Conservation (phyloP, 2,329 filamentous ascomycete species). For the Hymenoscyphus scutula region DNA sequence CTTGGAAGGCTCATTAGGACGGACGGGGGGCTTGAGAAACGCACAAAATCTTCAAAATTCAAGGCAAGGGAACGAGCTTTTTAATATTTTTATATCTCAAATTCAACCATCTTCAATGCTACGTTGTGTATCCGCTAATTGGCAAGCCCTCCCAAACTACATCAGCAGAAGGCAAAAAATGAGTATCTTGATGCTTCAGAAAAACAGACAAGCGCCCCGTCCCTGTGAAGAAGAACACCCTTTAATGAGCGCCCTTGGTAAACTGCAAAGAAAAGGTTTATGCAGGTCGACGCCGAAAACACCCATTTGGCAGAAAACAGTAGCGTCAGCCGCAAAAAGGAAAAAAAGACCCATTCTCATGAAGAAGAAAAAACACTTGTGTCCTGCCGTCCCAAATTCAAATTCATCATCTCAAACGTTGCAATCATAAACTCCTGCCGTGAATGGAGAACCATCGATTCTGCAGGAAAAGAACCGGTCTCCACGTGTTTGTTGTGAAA, state of each 20-base stretch:
- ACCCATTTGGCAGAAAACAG: constrained; percentile 18
- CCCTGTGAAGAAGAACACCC: constrained; percentile 9
- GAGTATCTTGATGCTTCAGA: neutral
- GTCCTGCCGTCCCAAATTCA: constrained; percentile 27
- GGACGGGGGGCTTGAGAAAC: no score
- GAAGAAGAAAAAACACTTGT: constrained; percentile 15
- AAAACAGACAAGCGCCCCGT: neutral
- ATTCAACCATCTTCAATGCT: constrained; percentile 15
- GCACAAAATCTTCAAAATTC: no score
- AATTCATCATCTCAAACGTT: constrained; percentile 34
- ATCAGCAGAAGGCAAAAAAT: neutral
- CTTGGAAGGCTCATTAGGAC: no score
- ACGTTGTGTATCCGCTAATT: constrained; percentile 19
- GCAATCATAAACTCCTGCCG: constrained; percentile 30
- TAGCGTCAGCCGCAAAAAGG: neutral
- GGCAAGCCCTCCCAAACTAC: constrained; percentile 2
- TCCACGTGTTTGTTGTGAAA: no score
- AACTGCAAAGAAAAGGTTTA: constrained; percentile 12
- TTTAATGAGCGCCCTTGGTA: constrained; percentile 21
- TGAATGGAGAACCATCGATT: constrained; percentile 20
- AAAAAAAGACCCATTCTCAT: constrained; percentile 13
- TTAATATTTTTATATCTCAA: constrained; percentile 5
- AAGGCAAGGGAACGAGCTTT: no score
- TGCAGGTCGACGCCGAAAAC: constrained; percentile 24
- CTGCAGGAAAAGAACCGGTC: constrained; percentile 14